Conservation (phyloP, 257 asterid species). For the Capsicum chinense region DNA sequence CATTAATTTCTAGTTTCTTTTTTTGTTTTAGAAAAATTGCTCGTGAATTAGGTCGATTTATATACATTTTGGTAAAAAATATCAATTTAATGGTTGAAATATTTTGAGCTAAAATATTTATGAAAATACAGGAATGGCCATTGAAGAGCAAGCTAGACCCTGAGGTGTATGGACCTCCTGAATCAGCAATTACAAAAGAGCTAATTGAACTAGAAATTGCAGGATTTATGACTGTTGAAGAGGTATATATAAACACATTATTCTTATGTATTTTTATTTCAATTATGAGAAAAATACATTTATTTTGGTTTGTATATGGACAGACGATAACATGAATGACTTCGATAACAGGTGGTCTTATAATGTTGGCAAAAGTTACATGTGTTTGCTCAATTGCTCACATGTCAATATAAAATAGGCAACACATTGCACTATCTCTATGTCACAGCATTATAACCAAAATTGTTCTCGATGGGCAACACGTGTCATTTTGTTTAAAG, state of each 20-base stretch:
- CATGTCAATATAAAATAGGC: no score
- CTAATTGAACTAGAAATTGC: slow-evolving; percentile 51
- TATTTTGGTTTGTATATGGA: not conserved
- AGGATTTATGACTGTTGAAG: slow-evolving; percentile 59
- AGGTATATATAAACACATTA: slow-evolving; percentile 47
- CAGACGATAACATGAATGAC: not conserved
- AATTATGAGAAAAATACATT: not conserved
- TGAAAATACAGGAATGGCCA: slow-evolving; percentile 68
- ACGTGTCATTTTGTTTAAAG: no score
- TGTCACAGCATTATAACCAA: no score
- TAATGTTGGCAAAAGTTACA: no score
- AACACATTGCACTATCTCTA: no score
- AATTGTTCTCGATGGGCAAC: not conserved
- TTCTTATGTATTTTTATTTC: not conserved
- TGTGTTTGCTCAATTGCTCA: no score
- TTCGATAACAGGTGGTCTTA: not conserved
- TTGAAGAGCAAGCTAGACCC: slow-evolving; percentile 77
- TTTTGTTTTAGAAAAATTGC: no score
- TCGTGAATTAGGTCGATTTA: no score
- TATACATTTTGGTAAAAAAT: no score
- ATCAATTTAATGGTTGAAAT: not conserved
- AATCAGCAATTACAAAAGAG: slow-evolving; percentile 65
- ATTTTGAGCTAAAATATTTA: not conserved
- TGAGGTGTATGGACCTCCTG: slow-evolving; percentile 68
- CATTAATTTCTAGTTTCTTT: no score